A percentile compares a stretch with the other conserved stretches of the same genome.
phyloP scores from a whole-genome alignment of 2,329 filamentous ascomycete genomes.

The Teratosphaeria nubilosa region DNA sequence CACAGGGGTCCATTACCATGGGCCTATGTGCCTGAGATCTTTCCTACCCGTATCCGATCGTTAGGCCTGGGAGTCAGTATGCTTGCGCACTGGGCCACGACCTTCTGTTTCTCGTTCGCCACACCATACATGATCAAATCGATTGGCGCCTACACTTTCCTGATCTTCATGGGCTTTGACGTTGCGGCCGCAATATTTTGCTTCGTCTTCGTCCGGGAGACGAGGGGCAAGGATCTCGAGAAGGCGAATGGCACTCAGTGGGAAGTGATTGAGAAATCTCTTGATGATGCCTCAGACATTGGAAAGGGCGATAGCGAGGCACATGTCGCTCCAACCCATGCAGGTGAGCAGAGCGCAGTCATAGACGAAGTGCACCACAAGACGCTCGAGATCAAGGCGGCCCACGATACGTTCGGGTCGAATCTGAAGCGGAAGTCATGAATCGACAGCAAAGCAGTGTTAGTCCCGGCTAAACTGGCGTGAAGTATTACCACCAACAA shows the following conservation, averaged over 20 bases:
- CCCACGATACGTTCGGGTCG: not conserved
- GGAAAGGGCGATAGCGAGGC: not conserved
- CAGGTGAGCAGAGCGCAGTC: not conserved
- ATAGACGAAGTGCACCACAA: not conserved
- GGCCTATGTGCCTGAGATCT: not conserved
- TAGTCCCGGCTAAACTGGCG: not conserved
- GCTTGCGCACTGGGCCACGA: not conserved
- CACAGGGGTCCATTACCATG: not conserved
- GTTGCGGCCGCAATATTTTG: not conserved
- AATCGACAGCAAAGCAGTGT: not conserved
- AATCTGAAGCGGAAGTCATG: not conserved
- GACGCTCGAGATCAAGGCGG: not conserved
- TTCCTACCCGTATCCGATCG: not conserved
- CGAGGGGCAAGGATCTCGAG: not conserved
- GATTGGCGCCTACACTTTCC: not conserved
- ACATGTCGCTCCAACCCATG: not conserved
- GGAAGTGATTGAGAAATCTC: not conserved
- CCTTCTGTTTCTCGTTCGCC: not conserved
- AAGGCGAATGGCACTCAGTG: not conserved
- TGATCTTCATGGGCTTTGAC: constrained; percentile 1
- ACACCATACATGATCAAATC: not conserved
- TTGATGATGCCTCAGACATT: not conserved
- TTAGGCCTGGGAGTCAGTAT: not conserved
- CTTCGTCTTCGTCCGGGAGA: not conserved
- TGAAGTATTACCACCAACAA: not conserved